Evolutionary conservation across 345 rosid genomes (phyloP).

Genomic region (Boechera divaricarpa): DNA sequence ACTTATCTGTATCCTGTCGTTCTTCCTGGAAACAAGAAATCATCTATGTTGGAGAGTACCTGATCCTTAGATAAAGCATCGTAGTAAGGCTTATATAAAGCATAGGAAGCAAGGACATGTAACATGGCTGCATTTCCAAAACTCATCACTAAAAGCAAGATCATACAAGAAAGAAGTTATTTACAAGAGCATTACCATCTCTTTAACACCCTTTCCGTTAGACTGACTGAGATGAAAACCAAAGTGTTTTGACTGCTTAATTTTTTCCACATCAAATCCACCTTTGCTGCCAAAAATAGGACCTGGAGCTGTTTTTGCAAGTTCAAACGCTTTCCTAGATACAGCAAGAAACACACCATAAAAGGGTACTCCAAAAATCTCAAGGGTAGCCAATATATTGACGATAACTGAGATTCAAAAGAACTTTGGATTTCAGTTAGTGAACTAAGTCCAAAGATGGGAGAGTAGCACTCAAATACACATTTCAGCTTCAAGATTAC

Average conservation of each 20-base stretch:
- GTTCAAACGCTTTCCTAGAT: constrained; percentile 77
- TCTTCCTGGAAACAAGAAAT: constrained; percentile 59
- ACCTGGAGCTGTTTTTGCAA: constrained; percentile 68
- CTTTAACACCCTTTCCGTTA: constrained; percentile 49
- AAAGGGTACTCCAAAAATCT: constrained; percentile 26
- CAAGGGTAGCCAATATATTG: neutral
- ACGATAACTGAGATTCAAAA: constrained; percentile 11
- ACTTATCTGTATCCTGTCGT: constrained; percentile 45
- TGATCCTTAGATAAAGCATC: neutral
- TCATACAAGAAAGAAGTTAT: constrained; percentile 22
- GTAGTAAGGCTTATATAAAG: constrained; percentile 10
- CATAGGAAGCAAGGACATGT: constrained; percentile 3
- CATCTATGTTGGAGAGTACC: constrained; percentile 6
- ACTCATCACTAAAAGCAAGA: constrained; percentile 18
- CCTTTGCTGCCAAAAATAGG: constrained; percentile 56
- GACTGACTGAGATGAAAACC: constrained; percentile 54
- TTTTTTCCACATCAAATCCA: constrained; percentile 61
- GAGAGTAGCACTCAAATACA: neutral
- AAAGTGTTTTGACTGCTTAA: constrained; percentile 75
- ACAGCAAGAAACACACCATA: constrained; percentile 24
- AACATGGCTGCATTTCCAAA: constrained; percentile 14
- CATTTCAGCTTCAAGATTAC: constrained; percentile 10
- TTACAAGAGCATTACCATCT: constrained; percentile 36
- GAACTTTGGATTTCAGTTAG: neutral
- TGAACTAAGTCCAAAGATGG: constrained; percentile 2